A percentile compares a stretch with the other conserved stretches of the same genome.
Conservation (phyloP, 176 grass and related monocot species). For the Cenchrus purpureus region DNA sequence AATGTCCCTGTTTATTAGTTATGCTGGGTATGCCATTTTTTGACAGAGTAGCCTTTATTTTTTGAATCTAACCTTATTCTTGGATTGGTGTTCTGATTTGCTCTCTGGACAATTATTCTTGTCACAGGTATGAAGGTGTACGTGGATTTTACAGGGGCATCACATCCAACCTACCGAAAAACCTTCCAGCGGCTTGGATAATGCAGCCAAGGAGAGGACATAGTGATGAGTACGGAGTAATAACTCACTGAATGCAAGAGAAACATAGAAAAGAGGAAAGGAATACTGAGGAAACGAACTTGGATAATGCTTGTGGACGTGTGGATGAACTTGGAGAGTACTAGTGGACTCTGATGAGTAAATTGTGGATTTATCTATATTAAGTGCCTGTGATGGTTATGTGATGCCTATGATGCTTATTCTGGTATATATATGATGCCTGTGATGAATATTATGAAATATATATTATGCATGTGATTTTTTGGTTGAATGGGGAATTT, state of each 20-base stretch:
- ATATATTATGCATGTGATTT: no score
- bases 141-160: slow-evolving; percentile 93
- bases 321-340: no score
- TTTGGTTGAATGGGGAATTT: no score
- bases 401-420: no score
- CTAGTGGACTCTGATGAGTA: no score
- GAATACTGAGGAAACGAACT: background rate
- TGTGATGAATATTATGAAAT: no score
- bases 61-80: background rate
- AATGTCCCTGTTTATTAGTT: background rate
- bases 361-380: no score
- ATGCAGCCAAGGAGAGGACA: slow-evolving; percentile 43
- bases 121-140: slow-evolving; percentile 78
- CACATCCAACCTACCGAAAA: slow-evolving; percentile 88
- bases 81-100: background rate
- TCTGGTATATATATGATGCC: no score
- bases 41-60: background rate
- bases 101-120: slow-evolving; percentile 28
- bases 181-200: slow-evolving; percentile 86
- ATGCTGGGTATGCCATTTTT: background rate
- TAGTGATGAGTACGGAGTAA: background rate
- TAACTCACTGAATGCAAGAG: background rate
- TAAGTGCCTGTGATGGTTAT: no score
- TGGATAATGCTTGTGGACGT: no score
- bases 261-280: slow-evolving; percentile 1